These are phyloP conservation scores for Cynara cardunculus DNA, from an alignment of 129 eudicot species.

Conservation along the genomic window DNA sequence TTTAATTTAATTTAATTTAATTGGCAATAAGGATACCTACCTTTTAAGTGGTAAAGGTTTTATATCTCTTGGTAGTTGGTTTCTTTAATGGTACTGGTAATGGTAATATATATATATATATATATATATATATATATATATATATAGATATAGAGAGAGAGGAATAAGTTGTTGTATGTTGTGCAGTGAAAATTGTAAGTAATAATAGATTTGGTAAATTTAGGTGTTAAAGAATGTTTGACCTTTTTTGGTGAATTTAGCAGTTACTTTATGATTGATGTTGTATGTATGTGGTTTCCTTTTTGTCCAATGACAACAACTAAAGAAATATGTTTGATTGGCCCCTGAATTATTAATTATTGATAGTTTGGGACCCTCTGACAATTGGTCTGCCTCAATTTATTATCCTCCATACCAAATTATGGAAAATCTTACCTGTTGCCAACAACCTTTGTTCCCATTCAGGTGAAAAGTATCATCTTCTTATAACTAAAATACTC, in stretches of 20 bases:
- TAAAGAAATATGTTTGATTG: conserved; percentile 1
- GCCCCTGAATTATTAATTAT: conserved; percentile 20
- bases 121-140: no score
- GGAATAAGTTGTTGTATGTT: background rate
- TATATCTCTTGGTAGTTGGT: background rate
- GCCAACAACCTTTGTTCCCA: conserved; percentile 29
- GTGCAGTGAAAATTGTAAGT: background rate
- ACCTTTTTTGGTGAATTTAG: background rate
- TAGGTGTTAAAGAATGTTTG: conserved; percentile 3
- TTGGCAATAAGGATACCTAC: background rate
- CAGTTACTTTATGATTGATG: background rate
- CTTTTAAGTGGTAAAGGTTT: background rate
- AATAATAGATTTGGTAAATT: conserved; percentile 1
- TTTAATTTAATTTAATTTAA: no score
- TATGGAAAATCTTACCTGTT: conserved; percentile 26
- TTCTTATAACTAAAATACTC: conserved; percentile 4
- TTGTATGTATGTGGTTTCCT: background rate
- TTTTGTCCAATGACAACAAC: background rate
- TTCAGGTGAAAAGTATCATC: conserved; percentile 28
- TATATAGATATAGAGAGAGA: no score
- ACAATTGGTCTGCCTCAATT: conserved; percentile 24
- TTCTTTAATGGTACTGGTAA: background rate
- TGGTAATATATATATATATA: no score
- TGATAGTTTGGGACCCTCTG: conserved; percentile 35
- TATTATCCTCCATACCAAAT: background rate